phyloP scores from a whole-genome alignment of 2,329 filamentous ascomycete species.

The Sclerotinia borealis region DNA sequence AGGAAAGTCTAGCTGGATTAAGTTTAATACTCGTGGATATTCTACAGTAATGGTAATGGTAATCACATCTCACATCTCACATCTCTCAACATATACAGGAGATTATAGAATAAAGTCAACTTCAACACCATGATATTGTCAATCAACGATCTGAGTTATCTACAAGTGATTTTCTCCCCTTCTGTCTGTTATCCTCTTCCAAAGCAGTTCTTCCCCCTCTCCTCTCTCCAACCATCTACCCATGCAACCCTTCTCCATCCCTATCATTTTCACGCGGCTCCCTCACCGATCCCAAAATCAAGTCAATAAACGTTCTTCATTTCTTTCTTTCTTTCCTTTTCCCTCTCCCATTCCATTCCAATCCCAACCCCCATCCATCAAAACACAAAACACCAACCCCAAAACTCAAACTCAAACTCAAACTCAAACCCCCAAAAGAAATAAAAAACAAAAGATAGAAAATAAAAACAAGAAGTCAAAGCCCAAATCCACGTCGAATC shows the following conservation, averaged over 20 bases:
- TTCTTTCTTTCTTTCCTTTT: not conserved
- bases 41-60: no score
- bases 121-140: conserved; percentile 3
- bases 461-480: conserved; percentile 2
- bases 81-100: not conserved
- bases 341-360: no score
- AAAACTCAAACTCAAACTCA: not conserved
- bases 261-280: no score
- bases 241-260: no score
- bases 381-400: no score
- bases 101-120: not conserved
- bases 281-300: not conserved
- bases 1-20: no score
- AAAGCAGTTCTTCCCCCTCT: not conserved
- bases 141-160: not conserved
- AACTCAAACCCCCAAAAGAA: not conserved
- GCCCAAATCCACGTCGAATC: no score
- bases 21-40: no score
- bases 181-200: not conserved
- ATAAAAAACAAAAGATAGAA: not conserved
- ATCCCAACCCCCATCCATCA: no score
- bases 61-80: not conserved
- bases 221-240: not conserved
- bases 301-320: not conserved
- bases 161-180: not conserved